These are phyloP conservation scores for Dovyalis caffra DNA, from an alignment of 345 rosid genomes.

Conservation along the genomic window DNA sequence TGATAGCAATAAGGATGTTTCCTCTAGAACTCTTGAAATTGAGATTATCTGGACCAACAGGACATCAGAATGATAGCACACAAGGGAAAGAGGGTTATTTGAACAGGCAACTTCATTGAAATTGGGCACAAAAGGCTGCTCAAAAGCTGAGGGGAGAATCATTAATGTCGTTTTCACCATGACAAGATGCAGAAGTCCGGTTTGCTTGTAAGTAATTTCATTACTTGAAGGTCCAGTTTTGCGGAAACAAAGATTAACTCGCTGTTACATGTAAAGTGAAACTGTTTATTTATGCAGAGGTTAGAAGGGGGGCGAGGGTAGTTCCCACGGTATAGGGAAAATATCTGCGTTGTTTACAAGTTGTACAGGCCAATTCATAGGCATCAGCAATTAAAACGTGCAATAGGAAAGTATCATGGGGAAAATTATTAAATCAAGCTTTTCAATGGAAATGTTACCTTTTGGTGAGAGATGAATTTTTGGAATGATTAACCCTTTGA, in stretches of 20 bases:
- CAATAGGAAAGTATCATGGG: not conserved
- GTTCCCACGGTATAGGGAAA: constrained; percentile 12
- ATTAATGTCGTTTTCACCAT: not conserved
- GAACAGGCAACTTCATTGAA: constrained; percentile 1
- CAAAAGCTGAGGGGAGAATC: constrained; percentile 5
- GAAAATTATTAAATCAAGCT: constrained; percentile 8
- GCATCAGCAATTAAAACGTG: constrained; percentile 16
- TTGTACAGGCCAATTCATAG: constrained; percentile 42
- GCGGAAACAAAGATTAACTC: constrained; percentile 16
- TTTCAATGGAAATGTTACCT: constrained; percentile 17
- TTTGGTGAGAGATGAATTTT: not conserved
- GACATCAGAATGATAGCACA: constrained; percentile 28
- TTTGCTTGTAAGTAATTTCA: constrained; percentile 26
- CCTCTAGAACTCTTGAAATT: constrained; percentile 70
- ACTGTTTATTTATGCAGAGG: constrained; percentile 18
- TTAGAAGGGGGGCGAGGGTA: constrained; percentile 2
- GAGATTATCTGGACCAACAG: constrained; percentile 76
- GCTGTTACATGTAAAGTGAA: constrained; percentile 31
- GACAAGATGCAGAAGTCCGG: constrained; percentile 20
- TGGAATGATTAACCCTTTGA: too few species aligned
- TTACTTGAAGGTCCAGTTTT: constrained; percentile 36
- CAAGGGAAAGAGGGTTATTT: not conserved
- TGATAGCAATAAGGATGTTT: constrained; percentile 58
- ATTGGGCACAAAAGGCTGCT: not conserved
- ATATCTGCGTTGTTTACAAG: constrained; percentile 14